A percentile compares a stretch with the other conserved stretches of the same genome.
phyloP scores from a whole-genome alignment of 805 yeast genomes.

The Kodamaea kakaduensis region DNA sequence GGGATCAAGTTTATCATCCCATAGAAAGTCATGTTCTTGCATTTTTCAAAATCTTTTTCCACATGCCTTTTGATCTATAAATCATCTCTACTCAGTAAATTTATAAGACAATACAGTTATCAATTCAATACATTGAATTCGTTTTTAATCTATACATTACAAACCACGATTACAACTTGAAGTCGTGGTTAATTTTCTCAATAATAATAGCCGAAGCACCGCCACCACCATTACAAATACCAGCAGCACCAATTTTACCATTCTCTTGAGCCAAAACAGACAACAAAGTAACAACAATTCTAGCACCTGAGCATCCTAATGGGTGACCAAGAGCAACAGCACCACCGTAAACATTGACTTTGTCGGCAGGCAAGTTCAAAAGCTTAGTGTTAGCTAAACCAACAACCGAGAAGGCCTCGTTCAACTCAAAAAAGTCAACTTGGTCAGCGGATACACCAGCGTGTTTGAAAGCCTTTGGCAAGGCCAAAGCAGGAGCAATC shows the following conservation, averaged over 20 bases:
- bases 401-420: slow-evolving; percentile 97
- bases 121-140: slow-evolving; percentile 3
- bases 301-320: slow-evolving; percentile 93
- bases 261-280: slow-evolving; percentile 80
- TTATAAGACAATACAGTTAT: too few relatives aligned
- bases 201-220: slow-evolving; percentile 94
- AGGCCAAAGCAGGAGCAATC: slow-evolving; percentile 90
- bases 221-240: slow-evolving; percentile 99
- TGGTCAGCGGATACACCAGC: slow-evolving; percentile 64
- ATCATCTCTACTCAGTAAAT: too few relatives aligned
- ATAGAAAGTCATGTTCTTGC: slow-evolving; percentile 5
- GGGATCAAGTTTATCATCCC: slow-evolving; percentile 7
- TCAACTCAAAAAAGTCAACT: slow-evolving; percentile 89
- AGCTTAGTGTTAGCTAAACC: slow-evolving; percentile 85
- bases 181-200: slow-evolving; percentile 49
- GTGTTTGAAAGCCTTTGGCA: slow-evolving; percentile 92
- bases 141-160: neutral
- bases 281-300: slow-evolving; percentile 82
- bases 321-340: slow-evolving; percentile 96
- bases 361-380: slow-evolving; percentile 55
- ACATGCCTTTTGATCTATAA: too few relatives aligned
- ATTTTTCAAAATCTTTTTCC: neutral
- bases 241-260: slow-evolving; percentile 85
- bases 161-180: slow-evolving; percentile 28
- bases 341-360: slow-evolving; percentile 89